phyloP scores from a whole-genome alignment of 805 yeast species.

The Tetrapisispora namnaoensis region DNA sequence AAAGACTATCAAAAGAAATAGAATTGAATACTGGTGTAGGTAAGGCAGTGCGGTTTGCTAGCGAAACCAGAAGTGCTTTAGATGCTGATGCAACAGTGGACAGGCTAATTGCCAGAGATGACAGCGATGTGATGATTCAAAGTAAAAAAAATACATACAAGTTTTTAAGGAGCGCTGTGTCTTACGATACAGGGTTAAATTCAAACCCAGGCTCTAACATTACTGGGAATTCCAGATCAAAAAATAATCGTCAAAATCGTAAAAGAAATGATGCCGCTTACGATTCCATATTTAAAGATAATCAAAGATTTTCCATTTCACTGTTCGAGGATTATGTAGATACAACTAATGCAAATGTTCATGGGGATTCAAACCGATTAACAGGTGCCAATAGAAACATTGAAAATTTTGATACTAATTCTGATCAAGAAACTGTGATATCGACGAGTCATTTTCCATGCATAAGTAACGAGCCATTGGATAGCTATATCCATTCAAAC shows the following conservation, averaged over 20 bases:
- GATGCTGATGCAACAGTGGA: neutral
- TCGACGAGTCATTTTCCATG: slow-evolving; percentile 9
- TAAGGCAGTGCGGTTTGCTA: neutral
- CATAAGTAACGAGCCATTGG: neutral
- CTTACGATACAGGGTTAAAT: slow-evolving; percentile 22
- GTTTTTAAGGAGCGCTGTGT: slow-evolving; percentile 17
- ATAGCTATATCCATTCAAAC: neutral
- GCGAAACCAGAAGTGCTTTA: neutral
- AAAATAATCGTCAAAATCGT: slow-evolving; percentile 2
- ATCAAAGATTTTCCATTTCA: slow-evolving; percentile 27
- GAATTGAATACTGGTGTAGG: neutral
- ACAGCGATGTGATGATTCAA: slow-evolving; percentile 10
- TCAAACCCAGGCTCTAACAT: neutral
- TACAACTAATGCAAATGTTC: neutral
- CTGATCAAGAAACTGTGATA: slow-evolving; percentile 21
- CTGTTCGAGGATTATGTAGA: slow-evolving; percentile 19
- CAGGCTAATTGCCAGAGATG: neutral
- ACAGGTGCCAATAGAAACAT: neutral
- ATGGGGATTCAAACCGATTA: slow-evolving; percentile 5
- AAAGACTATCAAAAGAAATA: neutral
- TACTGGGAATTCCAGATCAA: neutral
- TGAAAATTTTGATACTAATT: slow-evolving; percentile 3
- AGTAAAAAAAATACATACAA: slow-evolving; percentile 4
- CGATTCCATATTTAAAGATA: slow-evolving; percentile 23
- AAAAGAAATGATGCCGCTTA: slow-evolving; percentile 1